Evolutionary conservation across 768 basidiomycete species (phyloP), one percentile per base, ranked within the genome.

Genomic region (Trametes punicea): DNA sequence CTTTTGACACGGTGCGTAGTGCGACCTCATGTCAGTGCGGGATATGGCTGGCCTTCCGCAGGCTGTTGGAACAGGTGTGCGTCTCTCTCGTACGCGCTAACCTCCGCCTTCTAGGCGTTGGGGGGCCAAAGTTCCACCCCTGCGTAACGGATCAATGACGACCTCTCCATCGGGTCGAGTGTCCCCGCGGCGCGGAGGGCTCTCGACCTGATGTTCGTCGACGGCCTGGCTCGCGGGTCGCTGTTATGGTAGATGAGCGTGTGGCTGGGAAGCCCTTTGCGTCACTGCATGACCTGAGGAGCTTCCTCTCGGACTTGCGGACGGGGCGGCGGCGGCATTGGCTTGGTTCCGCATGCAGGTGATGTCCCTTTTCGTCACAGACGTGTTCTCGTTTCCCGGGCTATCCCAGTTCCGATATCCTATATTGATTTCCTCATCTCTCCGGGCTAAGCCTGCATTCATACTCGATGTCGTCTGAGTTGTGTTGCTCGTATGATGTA

Each of bases 141-240:
- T 5, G 9, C 27, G 4, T 21, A 9, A 6, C 15, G n/a, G 23
- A 25, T 9, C 27, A 7, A 31, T 1, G 26, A 11, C 16, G 26
- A 29, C 39, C n/a, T n/a, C n/a, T n/a, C n/a, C n/a, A 39, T 51
- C 50, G 26, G 50, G 50, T 41, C 39, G 50, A 6, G 50, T 41
- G 39, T 51, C 50, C 15, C 27, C 18, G 38, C 49, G 4, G 4
- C n/a, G 39, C n/a, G 39, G 18, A 18, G 39, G 50, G 39, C 39
- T 20, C 50, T 30, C 50, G 50, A 27, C 29, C 50, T 40, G 50
- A 51, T 21, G 38, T 25, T 15, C 15, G 16, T 10, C 20, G 18
- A 5, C 9, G 21, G 20, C 47, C 31, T 36, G 34, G n/a, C 9
- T 34, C 21, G 4, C 5, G 47, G 20, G 20, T 4, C 11, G 34